Conservation (phyloP, 768 basidiomycete genomes). For the Mycena rosella region DNA sequence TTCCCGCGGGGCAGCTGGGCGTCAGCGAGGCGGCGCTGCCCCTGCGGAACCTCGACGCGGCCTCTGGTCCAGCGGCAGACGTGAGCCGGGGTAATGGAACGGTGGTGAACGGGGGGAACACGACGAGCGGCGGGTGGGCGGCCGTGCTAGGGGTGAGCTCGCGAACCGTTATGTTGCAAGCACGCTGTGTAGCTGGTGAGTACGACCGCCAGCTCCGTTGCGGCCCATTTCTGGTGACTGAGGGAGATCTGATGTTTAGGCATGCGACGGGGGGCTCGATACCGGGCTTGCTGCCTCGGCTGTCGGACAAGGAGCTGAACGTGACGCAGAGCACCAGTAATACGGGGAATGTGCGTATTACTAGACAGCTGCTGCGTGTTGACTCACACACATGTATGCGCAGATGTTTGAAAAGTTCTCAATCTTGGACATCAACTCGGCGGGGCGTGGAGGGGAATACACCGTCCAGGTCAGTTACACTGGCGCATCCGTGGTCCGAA, state of each 20-base stretch:
- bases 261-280: constrained; percentile 91
- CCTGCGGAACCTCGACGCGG: constrained; percentile 67
- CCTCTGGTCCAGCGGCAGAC: constrained; percentile 68
- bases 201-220: constrained; percentile 24
- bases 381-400: neutral
- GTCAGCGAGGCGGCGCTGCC: constrained; percentile 79
- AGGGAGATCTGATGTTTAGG: constrained; percentile 61
- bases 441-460: constrained; percentile 89
- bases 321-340: constrained; percentile 74
- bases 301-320: constrained; percentile 79
- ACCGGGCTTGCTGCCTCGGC: constrained; percentile 71
- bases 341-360: constrained; percentile 75
- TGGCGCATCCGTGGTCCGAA: neutral
- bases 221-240: neutral
- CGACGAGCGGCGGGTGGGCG: constrained; percentile 77
- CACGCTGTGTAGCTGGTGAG: constrained; percentile 90
- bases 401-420: constrained; percentile 97
- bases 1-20: constrained; percentile 87
- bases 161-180: constrained; percentile 90
- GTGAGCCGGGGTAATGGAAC: constrained; percentile 63
- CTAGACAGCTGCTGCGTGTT: neutral
- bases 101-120: constrained; percentile 78
- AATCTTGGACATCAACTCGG: constrained; percentile 78
- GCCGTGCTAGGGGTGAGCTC: constrained; percentile 72
- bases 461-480: constrained; percentile 73